Conservation (phyloP, 1,284 basidiomycete species). For the Rhodotorula mucilaginosa region DNA sequence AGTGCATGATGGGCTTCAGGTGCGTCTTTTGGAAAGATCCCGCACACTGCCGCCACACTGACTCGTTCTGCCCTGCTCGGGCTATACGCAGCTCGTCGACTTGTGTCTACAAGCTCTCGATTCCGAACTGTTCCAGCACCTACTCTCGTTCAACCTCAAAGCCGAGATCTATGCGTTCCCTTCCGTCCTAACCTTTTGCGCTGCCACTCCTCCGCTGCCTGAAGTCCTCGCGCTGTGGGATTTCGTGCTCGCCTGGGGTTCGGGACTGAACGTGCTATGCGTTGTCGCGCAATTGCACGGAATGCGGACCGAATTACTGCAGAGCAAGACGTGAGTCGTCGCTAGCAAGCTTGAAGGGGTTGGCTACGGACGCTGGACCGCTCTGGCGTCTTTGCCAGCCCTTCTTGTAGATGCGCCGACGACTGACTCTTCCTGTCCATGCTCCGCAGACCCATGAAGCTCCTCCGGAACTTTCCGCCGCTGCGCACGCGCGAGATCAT, state of each 20-base stretch:
- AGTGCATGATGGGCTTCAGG: constrained; percentile 88
- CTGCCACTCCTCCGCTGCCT: constrained; percentile 91
- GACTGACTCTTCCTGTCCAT: not conserved
- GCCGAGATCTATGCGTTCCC: constrained; percentile 97
- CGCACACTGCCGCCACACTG: not conserved
- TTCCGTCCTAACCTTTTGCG: constrained; percentile 89
- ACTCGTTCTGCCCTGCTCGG: too few species aligned
- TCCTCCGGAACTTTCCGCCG: constrained; percentile 90
- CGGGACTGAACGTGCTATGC: constrained; percentile 91
- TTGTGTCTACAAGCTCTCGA: constrained; percentile 87
- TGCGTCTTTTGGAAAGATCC: constrained; percentile 49
- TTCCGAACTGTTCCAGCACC: constrained; percentile 72
- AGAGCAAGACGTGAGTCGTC: constrained; percentile 66
- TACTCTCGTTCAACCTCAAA: constrained; percentile 88
- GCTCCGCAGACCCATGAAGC: constrained; percentile 76
- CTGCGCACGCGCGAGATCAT: constrained; percentile 83
- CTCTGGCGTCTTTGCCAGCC: not conserved
- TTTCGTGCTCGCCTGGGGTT: constrained; percentile 91
- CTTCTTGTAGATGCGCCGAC: too few species aligned
- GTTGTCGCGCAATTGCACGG: constrained; percentile 90
- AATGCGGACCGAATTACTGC: constrained; percentile 84
- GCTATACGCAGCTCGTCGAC: constrained; percentile 69
- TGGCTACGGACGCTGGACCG: not conserved
- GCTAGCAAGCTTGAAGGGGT: not conserved
- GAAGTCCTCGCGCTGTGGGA: constrained; percentile 95